Base-by-base conservation (phyloP, 2,329 filamentous ascomycete species). In the Zymoseptoria passerinii region DNA sequence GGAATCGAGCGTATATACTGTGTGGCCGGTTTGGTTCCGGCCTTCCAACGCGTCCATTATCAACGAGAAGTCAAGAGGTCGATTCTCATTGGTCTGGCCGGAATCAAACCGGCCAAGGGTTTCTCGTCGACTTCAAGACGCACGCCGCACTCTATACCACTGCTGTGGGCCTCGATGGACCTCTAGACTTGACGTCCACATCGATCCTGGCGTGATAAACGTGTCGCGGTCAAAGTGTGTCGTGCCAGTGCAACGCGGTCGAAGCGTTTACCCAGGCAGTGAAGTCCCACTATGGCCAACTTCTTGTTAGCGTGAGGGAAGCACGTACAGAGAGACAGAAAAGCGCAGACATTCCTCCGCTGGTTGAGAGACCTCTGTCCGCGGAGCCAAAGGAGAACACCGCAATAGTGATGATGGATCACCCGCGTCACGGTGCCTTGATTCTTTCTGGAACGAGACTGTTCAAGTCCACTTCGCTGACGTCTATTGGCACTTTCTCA, bases 21-120 rank as follows among this genome's bases (percentile, higher is more conserved):
- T 23, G 57, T 56, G 66, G 66, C 65, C 66, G 65, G 64, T 50
- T 50, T 48, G 13, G 50, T 61, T 59, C 60, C 63, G 63, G 60
- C 62, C 60, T 52, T 16, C 9, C 7, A n/a, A n/a, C 16, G 35
- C n/a, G 35, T 16, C 35, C 35, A n/a, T 44, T 44, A 44, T 44
- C 35, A 44, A 16, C 35, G 35, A 44, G 35, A 44, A 44, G n/a
- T 44, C 16, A 7, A 44, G 7, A n/a, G 48, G 49, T 29, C 48
- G 54, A 55, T 9, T 61, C 49, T 55, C 35, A 64, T 64, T 64
- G 58, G 65, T 53, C 62, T 64, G 64, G 64, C 65, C 64, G 62
- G 65, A 64, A 65, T 53, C 55, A 50, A 19, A 54, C 29, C 52
- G 51, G 56, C 52, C 40, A 23, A 23, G 23, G 23, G 23, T 4